These are phyloP conservation scores for Cercospora sojina DNA, from an alignment of 2,329 filamentous ascomycete species.

Conservation along the genomic window DNA sequence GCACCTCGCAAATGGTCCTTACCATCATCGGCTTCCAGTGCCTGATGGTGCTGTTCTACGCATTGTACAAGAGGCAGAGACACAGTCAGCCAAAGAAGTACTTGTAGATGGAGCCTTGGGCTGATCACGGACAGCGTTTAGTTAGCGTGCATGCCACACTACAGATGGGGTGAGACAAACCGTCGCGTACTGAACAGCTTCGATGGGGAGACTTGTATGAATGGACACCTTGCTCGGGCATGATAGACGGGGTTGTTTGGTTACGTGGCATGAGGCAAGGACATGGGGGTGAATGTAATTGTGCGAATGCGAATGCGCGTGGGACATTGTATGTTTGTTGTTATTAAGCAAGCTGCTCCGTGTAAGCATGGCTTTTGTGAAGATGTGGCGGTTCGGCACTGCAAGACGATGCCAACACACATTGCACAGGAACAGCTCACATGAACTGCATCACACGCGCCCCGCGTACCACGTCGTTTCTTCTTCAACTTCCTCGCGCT, in stretches of 20 bases:
- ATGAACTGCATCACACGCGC: neutral
- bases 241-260: neutral
- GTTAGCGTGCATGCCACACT: constrained; percentile 6
- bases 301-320: neutral
- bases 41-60: constrained; percentile 65
- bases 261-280: constrained; percentile 1
- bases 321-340: neutral
- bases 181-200: constrained; percentile 1
- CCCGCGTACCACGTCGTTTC: neutral
- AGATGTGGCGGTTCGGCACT: neutral
- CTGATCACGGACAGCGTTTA: constrained; percentile 5
- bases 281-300: neutral
- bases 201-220: constrained; percentile 1
- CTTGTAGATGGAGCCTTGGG: constrained; percentile 51
- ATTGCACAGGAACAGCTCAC: constrained; percentile 1
- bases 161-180: neutral
- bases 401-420: neutral
- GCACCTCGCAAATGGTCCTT: constrained; percentile 64
- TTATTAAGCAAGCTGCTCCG: neutral
- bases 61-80: constrained; percentile 77
- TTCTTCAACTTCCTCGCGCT: neutral
- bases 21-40: constrained; percentile 74
- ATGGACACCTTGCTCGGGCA: neutral
- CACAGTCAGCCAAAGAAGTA: constrained; percentile 86
- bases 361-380: neutral